Evolutionary conservation across 495 filamentous ascomycete species (phyloP), one percentile per base, ranked within the genome.

Genomic region (Talaromyces adpressus): DNA sequence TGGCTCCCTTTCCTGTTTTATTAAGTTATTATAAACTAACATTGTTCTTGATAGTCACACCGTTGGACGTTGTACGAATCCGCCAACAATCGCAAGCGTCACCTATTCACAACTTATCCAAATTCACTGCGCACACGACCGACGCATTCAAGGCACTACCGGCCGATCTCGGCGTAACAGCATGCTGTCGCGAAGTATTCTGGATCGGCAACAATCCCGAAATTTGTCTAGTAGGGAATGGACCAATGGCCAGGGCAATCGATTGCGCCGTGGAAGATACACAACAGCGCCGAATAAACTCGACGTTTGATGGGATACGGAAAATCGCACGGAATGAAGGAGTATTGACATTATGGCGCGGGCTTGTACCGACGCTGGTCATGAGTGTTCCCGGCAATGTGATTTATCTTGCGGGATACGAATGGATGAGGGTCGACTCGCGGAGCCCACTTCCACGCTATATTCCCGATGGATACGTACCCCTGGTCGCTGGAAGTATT

Each of bases 401-500:
- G 64, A 98, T 98, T 64, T 98, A 98, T 75, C 97, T 97, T 68
- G 93, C 94, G 34, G 94, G 93, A n/a, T 98, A 98, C 72, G 94
- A 98, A 69, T 94, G 90, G 86, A 75, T 98, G 64, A 88, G 94
- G 14, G 87, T 77, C 23, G 89, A 89, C 69, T 77, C 80, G 1
- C 72, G 73, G 41, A 92, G 88, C 61, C 92, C 91, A 0, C 82
- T 97, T 64, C 79, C 81, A 56, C 78, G 76, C 32, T 58, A 78
- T 27, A 69, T 91, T 4, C 76, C 81, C 11, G 89, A 91, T 63
- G 68, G 72, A 2, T 93, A 89, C 71, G 85, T 89, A 3, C 92
- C 94, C 1, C 81, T 98, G 3, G 78, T 90, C 9, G 93, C 91
- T 18, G 94, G 95, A 2, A 80, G 87, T 4, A 70, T 82, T 7